These are phyloP conservation scores for Lentinula detonsa DNA, from an alignment of 768 basidiomycete species.

Conservation along the genomic window DNA sequence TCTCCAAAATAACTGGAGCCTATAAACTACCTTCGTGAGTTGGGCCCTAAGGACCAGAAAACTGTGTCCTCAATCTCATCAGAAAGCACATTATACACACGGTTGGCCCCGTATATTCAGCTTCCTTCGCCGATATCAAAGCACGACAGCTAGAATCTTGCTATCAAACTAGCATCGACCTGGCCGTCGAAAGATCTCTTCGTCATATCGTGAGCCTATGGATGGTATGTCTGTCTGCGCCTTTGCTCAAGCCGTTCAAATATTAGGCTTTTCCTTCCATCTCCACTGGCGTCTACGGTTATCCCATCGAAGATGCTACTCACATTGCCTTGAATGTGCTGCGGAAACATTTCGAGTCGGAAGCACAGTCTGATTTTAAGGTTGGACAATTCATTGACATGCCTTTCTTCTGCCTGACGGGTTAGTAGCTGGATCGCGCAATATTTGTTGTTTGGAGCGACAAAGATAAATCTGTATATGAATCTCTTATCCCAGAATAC, in stretches of 20 bases:
- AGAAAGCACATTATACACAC: conserved; percentile 76
- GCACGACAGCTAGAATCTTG: conserved; percentile 59
- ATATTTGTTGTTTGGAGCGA: conserved; percentile 73
- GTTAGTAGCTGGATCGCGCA: conserved; percentile 54
- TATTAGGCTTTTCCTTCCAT: conserved; percentile 73
- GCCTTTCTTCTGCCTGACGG: not conserved
- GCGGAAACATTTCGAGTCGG: conserved; percentile 51
- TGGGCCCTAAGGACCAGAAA: not conserved
- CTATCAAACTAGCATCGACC: conserved; percentile 56
- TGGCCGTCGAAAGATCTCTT: conserved; percentile 55
- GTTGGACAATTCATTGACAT: conserved; percentile 12
- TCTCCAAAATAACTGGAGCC: conserved; percentile 75
- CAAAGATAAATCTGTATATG: conserved; percentile 46
- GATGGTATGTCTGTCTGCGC: not conserved
- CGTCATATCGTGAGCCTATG: conserved; percentile 52
- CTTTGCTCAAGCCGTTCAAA: not conserved
- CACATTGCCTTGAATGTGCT: conserved; percentile 58
- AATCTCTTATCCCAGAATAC: conserved; percentile 53
- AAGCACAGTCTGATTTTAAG: conserved; percentile 41
- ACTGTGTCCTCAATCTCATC: not conserved
- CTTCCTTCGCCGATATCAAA: conserved; percentile 30
- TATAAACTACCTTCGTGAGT: conserved; percentile 72
- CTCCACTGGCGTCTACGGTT: conserved; percentile 76
- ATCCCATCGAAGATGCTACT: conserved; percentile 70
- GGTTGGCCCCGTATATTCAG: conserved; percentile 69